Base-by-base conservation (phyloP, 2,329 filamentous ascomycete species). In the Sordariomycetes sp. region DNA sequence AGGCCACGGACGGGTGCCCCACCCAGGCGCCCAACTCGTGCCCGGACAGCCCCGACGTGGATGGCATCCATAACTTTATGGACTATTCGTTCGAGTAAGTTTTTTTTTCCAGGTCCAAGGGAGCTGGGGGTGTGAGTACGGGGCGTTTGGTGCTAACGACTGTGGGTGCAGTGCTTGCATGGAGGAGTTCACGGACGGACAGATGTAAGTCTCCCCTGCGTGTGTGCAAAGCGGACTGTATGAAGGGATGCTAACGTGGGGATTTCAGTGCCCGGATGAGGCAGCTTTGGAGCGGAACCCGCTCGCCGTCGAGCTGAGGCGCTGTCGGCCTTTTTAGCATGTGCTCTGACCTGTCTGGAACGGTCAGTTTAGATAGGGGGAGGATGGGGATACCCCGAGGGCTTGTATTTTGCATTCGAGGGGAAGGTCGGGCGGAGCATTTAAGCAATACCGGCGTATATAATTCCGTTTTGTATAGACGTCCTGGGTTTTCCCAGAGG, bases 181-280 rank as follows among this genome's bases (percentile, higher is more conserved):
- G 63, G 64, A 67, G 25, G 69, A 74, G 65, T 77, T 77, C 66
- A 74, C 72, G 7, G 53, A 67, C 6, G 71, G 70, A 16, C 73
- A 76, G 63, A 64, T 67, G 58, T 57, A 57, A 50, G 55, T 64
- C n/a, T 16, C 55, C 18, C 14, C 22, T 48, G 18, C 7, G 11
- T 34, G 24, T 18, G 11, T 34, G 24, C 28, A 18, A 24, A 24
- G 20, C 6, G 16, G 16, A 11, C 20, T 24, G 25, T 24, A 11
- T 3, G 25, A 28, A 57, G 40, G n/a, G 14, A 37, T n/a, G 25
- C 43, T 57, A 34, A 57, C 55, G 14, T 22, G 18, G 22, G 20
- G 34, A 11, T 32, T 32, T 32, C 25, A 57, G 55, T 34, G 65
- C 65, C 18, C 71, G 72, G 46, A 73, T 75, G 65, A 66, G n/a